Percentiles rank a stretch among this genome's conserved stretches.
Evolutionary conservation across 225 moss, liverwort and hornwort genomes (phyloP).

Genomic region (Straminergon stramineum): DNA sequence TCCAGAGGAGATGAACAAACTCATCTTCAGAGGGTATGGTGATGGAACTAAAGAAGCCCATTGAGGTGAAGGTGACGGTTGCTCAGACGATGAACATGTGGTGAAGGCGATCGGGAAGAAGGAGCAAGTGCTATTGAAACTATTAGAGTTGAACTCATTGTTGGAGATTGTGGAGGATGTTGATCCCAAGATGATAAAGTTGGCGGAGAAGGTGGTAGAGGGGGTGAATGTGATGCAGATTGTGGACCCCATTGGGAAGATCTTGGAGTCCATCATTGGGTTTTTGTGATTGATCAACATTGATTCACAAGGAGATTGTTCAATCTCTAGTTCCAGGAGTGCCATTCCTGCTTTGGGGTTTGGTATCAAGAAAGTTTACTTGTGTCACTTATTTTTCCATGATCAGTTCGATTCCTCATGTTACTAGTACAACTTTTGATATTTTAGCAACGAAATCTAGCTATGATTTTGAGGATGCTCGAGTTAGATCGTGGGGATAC

Average conservation of each 20-base stretch:
- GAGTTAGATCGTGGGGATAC: too few species aligned
- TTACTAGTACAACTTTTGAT: too few species aligned
- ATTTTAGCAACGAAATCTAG: too few species aligned
- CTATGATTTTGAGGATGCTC: too few species aligned
- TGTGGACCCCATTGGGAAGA: accelerated
- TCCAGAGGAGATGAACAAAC: too few species aligned
- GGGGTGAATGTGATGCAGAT: not conserved
- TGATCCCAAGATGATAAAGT: not conserved
- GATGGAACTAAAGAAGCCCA: not conserved
- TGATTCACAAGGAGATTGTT: not conserved
- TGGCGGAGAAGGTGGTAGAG: not conserved
- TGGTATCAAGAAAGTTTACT: too few species aligned
- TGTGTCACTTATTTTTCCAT: too few species aligned
- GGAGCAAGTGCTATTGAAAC: not conserved
- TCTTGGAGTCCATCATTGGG: accelerated
- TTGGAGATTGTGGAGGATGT: too few species aligned
- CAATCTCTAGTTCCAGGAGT: too few species aligned
- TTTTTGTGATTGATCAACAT: not conserved
- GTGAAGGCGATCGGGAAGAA: not conserved
- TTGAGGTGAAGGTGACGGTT: not conserved
- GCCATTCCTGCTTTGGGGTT: too few species aligned
- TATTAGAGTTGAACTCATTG: not conserved
- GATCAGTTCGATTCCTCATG: too few species aligned
- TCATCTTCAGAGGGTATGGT: too few species aligned
- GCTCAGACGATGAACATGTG: not conserved